Percentiles rank a stretch among this genome's conserved stretches.
phyloP scores from a whole-genome alignment of 1,284 basidiomycete genomes.

The Pulchroboletus neoregius region DNA sequence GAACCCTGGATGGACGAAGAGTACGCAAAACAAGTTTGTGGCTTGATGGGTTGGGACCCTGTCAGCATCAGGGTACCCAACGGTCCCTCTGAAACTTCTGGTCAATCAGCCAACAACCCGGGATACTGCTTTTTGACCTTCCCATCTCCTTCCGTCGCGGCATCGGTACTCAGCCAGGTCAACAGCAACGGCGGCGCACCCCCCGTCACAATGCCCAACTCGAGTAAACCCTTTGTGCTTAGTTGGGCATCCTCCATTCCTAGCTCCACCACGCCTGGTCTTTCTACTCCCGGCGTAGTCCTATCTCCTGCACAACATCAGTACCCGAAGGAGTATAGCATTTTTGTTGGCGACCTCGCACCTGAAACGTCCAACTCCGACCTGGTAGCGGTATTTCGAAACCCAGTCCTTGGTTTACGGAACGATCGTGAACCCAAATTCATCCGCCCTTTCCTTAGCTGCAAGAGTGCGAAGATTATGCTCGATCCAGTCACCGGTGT shows the following conservation, averaged over 20 bases:
- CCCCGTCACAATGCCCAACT: constrained; percentile 74
- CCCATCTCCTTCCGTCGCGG: constrained; percentile 65
- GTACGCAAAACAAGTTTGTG: constrained; percentile 78
- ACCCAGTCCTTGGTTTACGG: constrained; percentile 76
- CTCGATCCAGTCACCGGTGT: constrained; percentile 83
- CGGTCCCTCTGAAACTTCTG: constrained; percentile 54
- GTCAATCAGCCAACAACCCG: constrained; percentile 70
- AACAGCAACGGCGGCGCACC: constrained; percentile 43
- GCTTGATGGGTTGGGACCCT: constrained; percentile 75
- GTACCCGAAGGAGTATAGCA: constrained; percentile 80
- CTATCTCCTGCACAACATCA: constrained; percentile 45
- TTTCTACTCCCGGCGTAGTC: constrained; percentile 35
- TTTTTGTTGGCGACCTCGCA: constrained; percentile 87
- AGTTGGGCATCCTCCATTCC: constrained; percentile 76
- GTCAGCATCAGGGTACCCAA: constrained; percentile 67
- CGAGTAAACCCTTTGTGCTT: constrained; percentile 66
- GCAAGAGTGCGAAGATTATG: constrained; percentile 93
- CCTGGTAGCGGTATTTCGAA: constrained; percentile 82
- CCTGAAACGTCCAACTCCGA: constrained; percentile 89
- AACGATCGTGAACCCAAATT: constrained; percentile 80
- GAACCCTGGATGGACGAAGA: constrained; percentile 93
- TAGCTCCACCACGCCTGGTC: constrained; percentile 38
- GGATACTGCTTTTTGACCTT: constrained; percentile 88
- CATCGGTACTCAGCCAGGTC: constrained; percentile 68
- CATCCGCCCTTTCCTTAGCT: constrained; percentile 80